Evolutionary conservation across 257 asterid genomes (phyloP), one percentile per base, ranked within the genome.

Genomic region (Solanum chilense): DNA sequence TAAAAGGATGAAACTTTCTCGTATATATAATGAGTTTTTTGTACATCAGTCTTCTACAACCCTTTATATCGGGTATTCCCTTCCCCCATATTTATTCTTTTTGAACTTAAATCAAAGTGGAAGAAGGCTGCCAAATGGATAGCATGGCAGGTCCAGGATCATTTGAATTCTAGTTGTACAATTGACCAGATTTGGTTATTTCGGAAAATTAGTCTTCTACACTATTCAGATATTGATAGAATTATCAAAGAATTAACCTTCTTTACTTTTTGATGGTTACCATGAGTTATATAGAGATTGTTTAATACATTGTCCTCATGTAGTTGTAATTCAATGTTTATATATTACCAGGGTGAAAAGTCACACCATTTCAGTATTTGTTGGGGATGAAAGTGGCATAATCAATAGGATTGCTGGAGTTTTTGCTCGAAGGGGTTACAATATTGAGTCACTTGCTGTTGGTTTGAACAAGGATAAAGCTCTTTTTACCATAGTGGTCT

Each of bases 341-440:
- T 85, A 35, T 69, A 66, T 90, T 49, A 78, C 87, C 92, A 95
- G 98, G 92, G 87, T 88, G 75, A 93, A 92, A 88, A 91, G 95
- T 10, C 97, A 95, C 85, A 93, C 98, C 10, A 94, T 94, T 88
- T 95, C 98, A 12, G 96, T 94, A 73, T 95, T 93, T 84, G 98
- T 94, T 90, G 98, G 98, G 88, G 98, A 95, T 90, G 98, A 95
- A 91, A 94, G 97, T 89, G 98, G 98, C 78, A 95, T 95, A 29
- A 95, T 95, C 80, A 94, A 95, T 91, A 91, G 98, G 85, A 95
- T 95, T 89, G 97, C 98, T 70, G 98, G 98, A 58, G 98, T 94
- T 29, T 93, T 95, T 92, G 98, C 98, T 87, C 94, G 98, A 75
- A 92, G 97, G 83, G 98, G 98, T 74, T 95, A 93, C 91, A 95